Evolutionary conservation across 1,139 yeast genomes (phyloP).

Genomic region (Sugiyamaella paludigena): DNA sequence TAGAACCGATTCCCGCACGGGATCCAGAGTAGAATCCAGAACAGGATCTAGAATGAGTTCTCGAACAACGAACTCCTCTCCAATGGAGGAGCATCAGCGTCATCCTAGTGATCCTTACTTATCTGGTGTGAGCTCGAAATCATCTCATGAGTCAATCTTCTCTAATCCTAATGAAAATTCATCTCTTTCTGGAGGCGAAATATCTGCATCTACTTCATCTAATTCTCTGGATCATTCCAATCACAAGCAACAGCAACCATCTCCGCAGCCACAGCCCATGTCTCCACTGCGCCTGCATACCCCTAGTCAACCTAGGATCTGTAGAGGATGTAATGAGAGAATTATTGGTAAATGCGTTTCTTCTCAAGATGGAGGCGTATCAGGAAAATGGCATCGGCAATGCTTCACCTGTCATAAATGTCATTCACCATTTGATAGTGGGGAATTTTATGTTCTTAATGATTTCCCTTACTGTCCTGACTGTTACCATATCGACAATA

Average conservation of each 20-base stretch:
- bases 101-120: background rate
- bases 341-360: slow-evolving; percentile 60
- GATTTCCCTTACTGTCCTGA: slow-evolving; percentile 75
- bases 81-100: too few relatives aligned
- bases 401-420: slow-evolving; percentile 81
- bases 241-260: background rate
- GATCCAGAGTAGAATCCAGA: too few relatives aligned
- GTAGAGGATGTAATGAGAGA: slow-evolving; percentile 51
- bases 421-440: slow-evolving; percentile 35
- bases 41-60: too few relatives aligned
- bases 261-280: slow-evolving; percentile 7
- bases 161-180: slow-evolving; percentile 9
- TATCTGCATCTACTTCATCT: slow-evolving; percentile 5
- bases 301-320: slow-evolving; percentile 21
- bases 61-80: too few relatives aligned
- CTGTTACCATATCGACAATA: slow-evolving; percentile 78
- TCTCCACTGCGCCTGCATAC: background rate
- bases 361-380: slow-evolving; percentile 74
- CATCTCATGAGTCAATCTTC: slow-evolving; percentile 13
- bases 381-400: slow-evolving; percentile 92
- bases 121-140: slow-evolving; percentile 7
- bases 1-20: background rate
- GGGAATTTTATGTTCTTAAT: slow-evolving; percentile 71
- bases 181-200: background rate
- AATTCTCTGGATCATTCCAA: slow-evolving; percentile 3